These are phyloP conservation scores for Carex cristatella DNA, from an alignment of 176 grass and related monocot species.

Conservation along the genomic window DNA sequence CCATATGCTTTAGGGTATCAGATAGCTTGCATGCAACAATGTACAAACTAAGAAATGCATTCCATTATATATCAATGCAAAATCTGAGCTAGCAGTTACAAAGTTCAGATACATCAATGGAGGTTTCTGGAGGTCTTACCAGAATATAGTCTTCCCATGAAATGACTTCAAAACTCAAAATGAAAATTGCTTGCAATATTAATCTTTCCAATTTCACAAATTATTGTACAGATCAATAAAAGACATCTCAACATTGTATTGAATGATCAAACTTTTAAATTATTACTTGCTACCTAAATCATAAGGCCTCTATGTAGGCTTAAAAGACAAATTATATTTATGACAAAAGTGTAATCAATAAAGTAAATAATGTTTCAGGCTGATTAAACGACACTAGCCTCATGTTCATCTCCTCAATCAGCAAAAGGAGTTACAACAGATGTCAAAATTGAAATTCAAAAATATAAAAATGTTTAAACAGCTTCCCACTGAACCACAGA, in stretches of 20 bases:
- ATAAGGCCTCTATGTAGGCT: not conserved
- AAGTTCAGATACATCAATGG: no score
- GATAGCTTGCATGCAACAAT: not conserved
- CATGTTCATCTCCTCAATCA: not conserved
- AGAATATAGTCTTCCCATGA: no score
- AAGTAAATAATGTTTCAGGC: not conserved
- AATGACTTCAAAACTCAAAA: no score
- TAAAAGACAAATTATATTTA: not conserved
- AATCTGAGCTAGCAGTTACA: not conserved
- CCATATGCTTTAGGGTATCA: not conserved
- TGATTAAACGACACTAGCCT: not conserved
- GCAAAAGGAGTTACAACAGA: not conserved
- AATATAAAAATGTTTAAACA: not conserved
- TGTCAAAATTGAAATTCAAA: slow-evolving; percentile 9
- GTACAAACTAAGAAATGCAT: not conserved
- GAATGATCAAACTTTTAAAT: not conserved
- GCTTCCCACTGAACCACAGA: not conserved
- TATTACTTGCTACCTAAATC: not conserved
- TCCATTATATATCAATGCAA: not conserved
- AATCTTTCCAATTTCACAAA: not conserved
- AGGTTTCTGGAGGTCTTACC: no score
- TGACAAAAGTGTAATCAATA: not conserved
- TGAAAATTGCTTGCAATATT: no score
- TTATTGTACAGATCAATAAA: not conserved
- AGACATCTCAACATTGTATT: not conserved